These are phyloP conservation scores for Boechera retrofracta DNA, from an alignment of 345 rosid species.

Conservation along the genomic window DNA sequence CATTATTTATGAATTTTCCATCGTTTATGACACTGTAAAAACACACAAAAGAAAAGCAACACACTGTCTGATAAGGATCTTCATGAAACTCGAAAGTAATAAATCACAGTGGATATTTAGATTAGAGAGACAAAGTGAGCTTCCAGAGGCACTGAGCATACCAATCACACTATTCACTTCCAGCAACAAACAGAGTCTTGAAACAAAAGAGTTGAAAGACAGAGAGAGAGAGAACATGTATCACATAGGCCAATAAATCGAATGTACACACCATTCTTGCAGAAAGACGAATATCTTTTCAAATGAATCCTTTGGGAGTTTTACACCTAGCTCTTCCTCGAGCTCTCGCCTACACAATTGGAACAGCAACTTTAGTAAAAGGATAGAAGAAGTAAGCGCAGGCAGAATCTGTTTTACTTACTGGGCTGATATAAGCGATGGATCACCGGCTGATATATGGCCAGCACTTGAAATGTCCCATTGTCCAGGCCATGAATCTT, in stretches of 20 bases:
- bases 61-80: constrained; percentile 11
- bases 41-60: constrained; percentile 22
- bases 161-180: constrained; percentile 11
- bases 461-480: constrained; percentile 99
- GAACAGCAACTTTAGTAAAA: background rate
- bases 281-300: constrained; percentile 73
- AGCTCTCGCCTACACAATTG: constrained; percentile 77
- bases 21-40: constrained; percentile 70
- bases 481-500: constrained; percentile 86
- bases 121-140: constrained; percentile 7
- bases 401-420: constrained; percentile 37
- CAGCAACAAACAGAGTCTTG: background rate
- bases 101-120: background rate
- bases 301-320: constrained; percentile 90
- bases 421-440: constrained; percentile 80
- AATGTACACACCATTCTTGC: constrained; percentile 71
- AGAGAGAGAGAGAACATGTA: constrained; percentile 15
- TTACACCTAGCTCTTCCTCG: constrained; percentile 83
- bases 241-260: background rate
- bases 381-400: constrained; percentile 6
- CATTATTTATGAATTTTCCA: constrained; percentile 88
- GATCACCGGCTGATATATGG: constrained; percentile 87
- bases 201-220: constrained; percentile 5
- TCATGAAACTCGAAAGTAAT: background rate
- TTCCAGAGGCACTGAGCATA: constrained; percentile 10